A percentile compares a stretch with the other conserved stretches of the same genome.
phyloP scores from a whole-genome alignment of 192 early-diverging fungal genomes.

The Spinellus fusiger region DNA sequence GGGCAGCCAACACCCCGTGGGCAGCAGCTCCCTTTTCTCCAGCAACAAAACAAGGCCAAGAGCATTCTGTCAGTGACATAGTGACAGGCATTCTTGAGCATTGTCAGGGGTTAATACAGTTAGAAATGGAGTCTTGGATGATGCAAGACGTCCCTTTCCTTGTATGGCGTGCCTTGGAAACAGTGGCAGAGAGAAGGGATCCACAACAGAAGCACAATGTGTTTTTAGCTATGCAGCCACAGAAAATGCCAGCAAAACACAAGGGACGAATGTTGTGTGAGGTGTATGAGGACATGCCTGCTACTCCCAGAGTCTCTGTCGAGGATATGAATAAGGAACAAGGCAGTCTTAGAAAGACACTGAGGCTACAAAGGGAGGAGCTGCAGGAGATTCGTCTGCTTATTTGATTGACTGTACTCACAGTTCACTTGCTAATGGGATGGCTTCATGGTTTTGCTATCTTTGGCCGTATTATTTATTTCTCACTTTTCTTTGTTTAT shows the following conservation, averaged over 20 bases:
- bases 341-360: not conserved
- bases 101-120: not conserved
- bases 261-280: too few species aligned
- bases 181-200: not conserved
- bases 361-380: not conserved
- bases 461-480: too few species aligned
- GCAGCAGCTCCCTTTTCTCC: too few species aligned
- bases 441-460: too few species aligned
- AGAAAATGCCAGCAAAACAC: not conserved
- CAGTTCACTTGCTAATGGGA: too few species aligned
- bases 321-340: not conserved
- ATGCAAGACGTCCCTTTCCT: slow-evolving; percentile 8
- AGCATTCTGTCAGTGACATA: not conserved
- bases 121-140: slow-evolving; percentile 10
- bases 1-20: slow-evolving; percentile 1
- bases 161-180: slow-evolving; percentile 1
- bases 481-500: not conserved
- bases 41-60: too few species aligned
- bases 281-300: not conserved
- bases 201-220: not conserved
- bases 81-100: not conserved
- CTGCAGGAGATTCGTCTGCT: not conserved
- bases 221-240: not conserved
- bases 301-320: not conserved
- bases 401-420: too few species aligned